Percentiles rank a stretch among this genome's conserved stretches.
Conservation (phyloP, 306 rosid species). For the Corylus heterophylla region DNA sequence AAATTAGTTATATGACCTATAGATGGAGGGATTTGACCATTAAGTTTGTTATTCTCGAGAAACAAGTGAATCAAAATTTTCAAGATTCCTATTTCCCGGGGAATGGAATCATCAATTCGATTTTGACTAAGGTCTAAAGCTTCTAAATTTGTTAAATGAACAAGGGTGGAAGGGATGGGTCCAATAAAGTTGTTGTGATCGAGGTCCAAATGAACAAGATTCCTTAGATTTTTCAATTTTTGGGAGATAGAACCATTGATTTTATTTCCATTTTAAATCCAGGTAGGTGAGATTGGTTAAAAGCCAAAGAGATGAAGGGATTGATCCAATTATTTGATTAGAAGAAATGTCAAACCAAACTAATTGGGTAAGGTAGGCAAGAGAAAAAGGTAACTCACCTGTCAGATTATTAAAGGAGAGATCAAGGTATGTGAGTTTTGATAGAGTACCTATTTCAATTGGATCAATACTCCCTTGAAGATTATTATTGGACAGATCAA, state of each 20-base stretch:
- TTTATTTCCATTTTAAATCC: no score
- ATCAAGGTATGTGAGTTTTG: slow-evolving; percentile 15
- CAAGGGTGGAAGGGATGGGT: background rate
- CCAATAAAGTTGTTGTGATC: background rate
- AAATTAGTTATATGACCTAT: slow-evolving; percentile 1
- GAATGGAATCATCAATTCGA: background rate
- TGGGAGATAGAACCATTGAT: background rate
- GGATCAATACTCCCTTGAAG: background rate
- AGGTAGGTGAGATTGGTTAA: no score
- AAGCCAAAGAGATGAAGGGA: no score
- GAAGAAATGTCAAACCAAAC: background rate
- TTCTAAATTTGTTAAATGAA: fast-evolving
- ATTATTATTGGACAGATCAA: background rate
- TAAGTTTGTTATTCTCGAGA: no score
- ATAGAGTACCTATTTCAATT: background rate
- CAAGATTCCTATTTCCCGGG: background rate
- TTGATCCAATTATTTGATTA: no score
- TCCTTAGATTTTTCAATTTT: background rate
- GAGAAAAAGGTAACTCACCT: background rate
- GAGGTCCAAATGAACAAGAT: background rate
- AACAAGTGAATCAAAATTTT: background rate
- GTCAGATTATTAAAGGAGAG: background rate
- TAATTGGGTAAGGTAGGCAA: background rate
- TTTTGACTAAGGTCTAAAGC: background rate
- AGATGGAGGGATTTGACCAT: background rate